Evolutionary conservation across 768 basidiomycete genomes (phyloP).

Genomic region (Pulveroboletus sp.): DNA sequence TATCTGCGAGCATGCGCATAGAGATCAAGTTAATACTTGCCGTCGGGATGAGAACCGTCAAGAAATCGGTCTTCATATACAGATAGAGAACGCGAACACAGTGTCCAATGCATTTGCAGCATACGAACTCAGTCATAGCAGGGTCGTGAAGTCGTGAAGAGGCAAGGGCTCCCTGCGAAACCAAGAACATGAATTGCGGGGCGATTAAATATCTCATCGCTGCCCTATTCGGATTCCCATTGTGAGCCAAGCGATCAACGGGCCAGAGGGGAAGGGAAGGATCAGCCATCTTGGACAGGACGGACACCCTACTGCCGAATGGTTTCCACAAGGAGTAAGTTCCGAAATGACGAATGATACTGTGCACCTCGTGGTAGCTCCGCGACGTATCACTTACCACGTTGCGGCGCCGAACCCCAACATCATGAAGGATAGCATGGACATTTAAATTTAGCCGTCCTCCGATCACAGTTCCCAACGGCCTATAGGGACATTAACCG

Average conservation of each 20-base stretch:
- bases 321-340: not conserved
- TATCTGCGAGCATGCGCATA: not conserved
- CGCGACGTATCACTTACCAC: too few relatives aligned
- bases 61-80: slow-evolving; percentile 24
- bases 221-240: slow-evolving; percentile 1
- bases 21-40: slow-evolving; percentile 5
- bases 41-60: slow-evolving; percentile 26
- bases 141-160: slow-evolving; percentile 18
- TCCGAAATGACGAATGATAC: not conserved
- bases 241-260: slow-evolving; percentile 6
- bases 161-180: not conserved
- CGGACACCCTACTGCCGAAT: slow-evolving; percentile 4
- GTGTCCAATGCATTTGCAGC: slow-evolving; percentile 8
- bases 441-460: not conserved
- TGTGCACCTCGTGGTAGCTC: too few relatives aligned
- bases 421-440: too few relatives aligned
- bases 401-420: too few relatives aligned
- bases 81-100: slow-evolving; percentile 17
- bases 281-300: slow-evolving; percentile 5
- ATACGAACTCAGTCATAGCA: slow-evolving; percentile 15
- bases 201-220: slow-evolving; percentile 18
- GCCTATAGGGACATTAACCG: too few relatives aligned
- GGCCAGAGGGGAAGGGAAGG: not conserved
- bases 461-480: not conserved
- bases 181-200: not conserved